These are phyloP conservation scores for Fusarium protoensiforme DNA, from an alignment of 2,329 filamentous ascomycete species.

Conservation along the genomic window DNA sequence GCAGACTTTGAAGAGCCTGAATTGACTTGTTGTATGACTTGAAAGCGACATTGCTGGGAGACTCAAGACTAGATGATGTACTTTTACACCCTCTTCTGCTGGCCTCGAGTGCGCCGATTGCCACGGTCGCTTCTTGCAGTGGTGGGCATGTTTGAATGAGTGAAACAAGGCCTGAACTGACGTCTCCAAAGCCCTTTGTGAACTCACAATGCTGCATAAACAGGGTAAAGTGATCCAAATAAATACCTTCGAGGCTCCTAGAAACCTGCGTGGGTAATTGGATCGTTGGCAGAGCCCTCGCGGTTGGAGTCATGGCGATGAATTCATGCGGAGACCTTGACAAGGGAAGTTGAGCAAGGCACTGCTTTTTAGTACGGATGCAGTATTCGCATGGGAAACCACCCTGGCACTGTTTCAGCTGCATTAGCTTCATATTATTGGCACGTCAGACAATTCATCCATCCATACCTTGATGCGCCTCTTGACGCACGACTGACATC, in stretches of 20 bases:
- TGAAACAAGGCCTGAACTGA: conserved; percentile 20
- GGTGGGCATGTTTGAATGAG: conserved; percentile 26
- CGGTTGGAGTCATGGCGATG: not conserved
- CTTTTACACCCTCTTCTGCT: conserved; percentile 23
- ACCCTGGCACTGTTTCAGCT: conserved; percentile 35
- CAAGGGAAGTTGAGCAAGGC: conserved; percentile 13
- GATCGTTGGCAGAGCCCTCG: not conserved
- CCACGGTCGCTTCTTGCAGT: conserved; percentile 29
- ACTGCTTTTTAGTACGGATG: conserved; percentile 36
- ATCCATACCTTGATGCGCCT: conserved; percentile 41
- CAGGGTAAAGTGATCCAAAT: conserved; percentile 23
- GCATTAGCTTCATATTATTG: not conserved
- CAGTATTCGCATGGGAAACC: conserved; percentile 42
- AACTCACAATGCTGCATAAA: conserved; percentile 37
- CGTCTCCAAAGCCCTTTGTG: conserved; percentile 10
- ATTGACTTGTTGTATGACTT: conserved; percentile 35
- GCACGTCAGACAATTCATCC: not conserved
- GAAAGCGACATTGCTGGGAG: conserved; percentile 22
- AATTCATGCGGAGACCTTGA: conserved; percentile 7
- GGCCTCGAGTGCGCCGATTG: conserved; percentile 43
- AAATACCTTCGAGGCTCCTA: not conserved
- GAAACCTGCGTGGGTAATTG: not conserved
- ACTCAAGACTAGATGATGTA: not conserved
- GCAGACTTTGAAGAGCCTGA: conserved; percentile 5
- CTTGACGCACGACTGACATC: conserved; percentile 42